phyloP scores from a whole-genome alignment of 352 stramenopile species.

The Pythium coloratum region DNA sequence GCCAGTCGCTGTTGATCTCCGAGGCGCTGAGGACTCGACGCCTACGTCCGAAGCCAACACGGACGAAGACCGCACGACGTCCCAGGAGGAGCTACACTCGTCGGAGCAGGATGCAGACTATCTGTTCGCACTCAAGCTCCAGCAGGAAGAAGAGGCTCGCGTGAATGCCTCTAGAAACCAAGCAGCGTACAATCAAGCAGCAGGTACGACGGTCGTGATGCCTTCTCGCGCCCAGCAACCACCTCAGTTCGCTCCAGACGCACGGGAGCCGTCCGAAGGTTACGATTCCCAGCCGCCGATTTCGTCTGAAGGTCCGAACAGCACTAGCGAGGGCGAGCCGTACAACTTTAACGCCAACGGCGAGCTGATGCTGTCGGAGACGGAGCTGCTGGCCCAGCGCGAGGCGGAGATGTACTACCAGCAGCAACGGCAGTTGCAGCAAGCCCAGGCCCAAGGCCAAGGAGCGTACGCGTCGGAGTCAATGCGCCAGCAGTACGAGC shows the following conservation, averaged over 20 bases:
- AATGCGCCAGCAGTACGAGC: constrained; percentile 43
- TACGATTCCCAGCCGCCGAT: constrained; percentile 24
- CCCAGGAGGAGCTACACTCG: constrained; percentile 13
- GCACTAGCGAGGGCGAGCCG: constrained; percentile 40
- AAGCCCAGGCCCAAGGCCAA: constrained; percentile 30
- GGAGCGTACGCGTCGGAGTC: constrained; percentile 1
- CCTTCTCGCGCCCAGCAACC: constrained; percentile 3
- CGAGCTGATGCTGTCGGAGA: constrained; percentile 57
- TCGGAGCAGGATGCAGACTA: constrained; percentile 59
- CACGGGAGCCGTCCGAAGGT: constrained; percentile 15
- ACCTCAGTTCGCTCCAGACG: background rate
- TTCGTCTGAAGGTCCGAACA: constrained; percentile 20
- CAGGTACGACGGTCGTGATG: background rate
- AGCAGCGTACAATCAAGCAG: background rate
- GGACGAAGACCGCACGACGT: constrained; percentile 23
- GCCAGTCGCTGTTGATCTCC: background rate
- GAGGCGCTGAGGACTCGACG: constrained; percentile 4
- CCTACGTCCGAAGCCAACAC: constrained; percentile 18
- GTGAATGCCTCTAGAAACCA: constrained; percentile 3
- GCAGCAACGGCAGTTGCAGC: constrained; percentile 53
- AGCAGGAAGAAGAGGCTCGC: constrained; percentile 74
- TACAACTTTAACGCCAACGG: constrained; percentile 49
- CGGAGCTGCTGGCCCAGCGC: constrained; percentile 69
- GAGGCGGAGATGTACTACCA: constrained; percentile 59
- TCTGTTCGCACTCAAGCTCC: constrained; percentile 66